A percentile compares a stretch with the other conserved stretches of the same genome.
Evolutionary conservation across 768 basidiomycete species (phyloP).

Genomic region (Cystobasidium ongulense): DNA sequence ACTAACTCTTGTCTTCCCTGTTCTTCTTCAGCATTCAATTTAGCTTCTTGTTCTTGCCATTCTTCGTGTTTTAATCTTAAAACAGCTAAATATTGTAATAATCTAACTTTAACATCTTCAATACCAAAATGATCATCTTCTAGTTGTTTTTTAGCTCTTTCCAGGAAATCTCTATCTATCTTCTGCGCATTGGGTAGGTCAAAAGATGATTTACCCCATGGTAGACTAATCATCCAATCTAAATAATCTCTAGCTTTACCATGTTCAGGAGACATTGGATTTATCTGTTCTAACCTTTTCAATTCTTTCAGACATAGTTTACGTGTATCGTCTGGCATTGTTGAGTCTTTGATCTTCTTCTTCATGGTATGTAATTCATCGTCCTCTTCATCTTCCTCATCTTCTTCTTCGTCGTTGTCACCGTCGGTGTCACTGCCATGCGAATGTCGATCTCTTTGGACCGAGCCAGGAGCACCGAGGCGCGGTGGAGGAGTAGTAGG

Average conservation of each 20-base stretch:
- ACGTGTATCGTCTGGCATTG: conserved; percentile 66
- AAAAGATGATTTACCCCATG: conserved; percentile 54
- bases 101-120: conserved; percentile 80
- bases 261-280: conserved; percentile 79
- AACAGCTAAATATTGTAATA: conserved; percentile 86
- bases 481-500: not conserved
- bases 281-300: conserved; percentile 75
- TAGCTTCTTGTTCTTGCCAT: conserved; percentile 26
- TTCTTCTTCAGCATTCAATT: not conserved
- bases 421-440: not conserved
- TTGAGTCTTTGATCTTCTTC: conserved; percentile 60
- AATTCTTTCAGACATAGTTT: conserved; percentile 75
- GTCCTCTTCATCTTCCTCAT: conserved; percentile 70
- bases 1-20: not conserved
- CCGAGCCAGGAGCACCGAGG: not conserved
- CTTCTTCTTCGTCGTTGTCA: conserved; percentile 39
- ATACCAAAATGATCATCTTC: conserved; percentile 87
- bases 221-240: conserved; percentile 78
- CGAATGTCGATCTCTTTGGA: no score
- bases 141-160: conserved; percentile 62
- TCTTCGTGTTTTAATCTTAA: conserved; percentile 52
- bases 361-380: conserved; percentile 68
- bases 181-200: conserved; percentile 26
- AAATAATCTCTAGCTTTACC: conserved; percentile 71
- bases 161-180: conserved; percentile 37